Evolutionary conservation across 192 early-diverging fungal species (phyloP), one percentile per base, ranked within the genome.

Genomic region (Thamnidium elegans): DNA sequence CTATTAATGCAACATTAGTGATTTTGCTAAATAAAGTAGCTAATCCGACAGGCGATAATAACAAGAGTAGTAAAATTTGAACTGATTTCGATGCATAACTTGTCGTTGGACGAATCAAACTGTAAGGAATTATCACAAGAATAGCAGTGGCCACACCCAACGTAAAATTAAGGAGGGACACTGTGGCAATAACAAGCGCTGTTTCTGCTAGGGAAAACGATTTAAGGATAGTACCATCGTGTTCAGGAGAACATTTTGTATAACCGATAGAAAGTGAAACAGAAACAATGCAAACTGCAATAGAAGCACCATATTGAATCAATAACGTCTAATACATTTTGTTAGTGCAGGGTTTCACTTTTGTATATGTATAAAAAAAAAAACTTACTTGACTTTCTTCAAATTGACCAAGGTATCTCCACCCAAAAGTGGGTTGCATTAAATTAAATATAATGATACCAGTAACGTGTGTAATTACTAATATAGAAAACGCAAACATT

Each of bases 111-210:
- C 81, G 75, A 50, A 89, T 84, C 6, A 84, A 50, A 53, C 82
- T 67, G 65, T 86, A 82, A 6, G 90, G 90, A 11, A 89, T 67
- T 1, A 84, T 78, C 6, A 82, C 78, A 15, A 86, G 58, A 6
- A 80, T 71, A 56, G 85, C 87, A 39, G 83, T 69, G 14, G 65
- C 72, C 4, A 89, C 79, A 0, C 86, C 89, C 55, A 90, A 60
- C 68, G 86, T 89, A 68, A 90, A 89, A 70, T 92, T 92, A 44
- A 90, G 78, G 4, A 87, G 78, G 0, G 89, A 87, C 3, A 90
- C 71, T 7, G 83, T 85, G 2, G 87, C 84, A 23, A 89, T 79
- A 3, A 79, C 58, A 48, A 87, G 71, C 1, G 86, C 87, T 13
- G 85, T 78, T 56, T 85, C 67, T 1, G 84, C 80, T 2, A 75